Conservation (phyloP, 2,329 filamentous ascomycete species). For the Colletotrichum magnum region DNA sequence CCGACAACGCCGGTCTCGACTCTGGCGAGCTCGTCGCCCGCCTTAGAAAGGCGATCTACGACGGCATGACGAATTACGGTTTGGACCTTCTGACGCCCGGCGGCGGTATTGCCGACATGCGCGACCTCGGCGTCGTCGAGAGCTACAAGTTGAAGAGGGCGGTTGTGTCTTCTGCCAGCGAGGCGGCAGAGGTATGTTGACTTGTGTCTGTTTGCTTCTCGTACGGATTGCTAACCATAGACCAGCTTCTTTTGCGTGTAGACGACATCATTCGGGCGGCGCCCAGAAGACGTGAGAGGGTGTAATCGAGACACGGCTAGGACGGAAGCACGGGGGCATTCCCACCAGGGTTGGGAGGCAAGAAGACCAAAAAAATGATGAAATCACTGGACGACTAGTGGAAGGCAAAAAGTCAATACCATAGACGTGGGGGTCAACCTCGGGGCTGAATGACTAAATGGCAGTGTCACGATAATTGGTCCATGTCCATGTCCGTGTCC, state of each 20-base stretch:
- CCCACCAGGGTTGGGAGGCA: constrained; percentile 24
- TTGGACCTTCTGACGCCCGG: constrained; percentile 91
- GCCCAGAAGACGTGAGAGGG: constrained; percentile 84
- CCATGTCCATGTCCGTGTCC: background rate
- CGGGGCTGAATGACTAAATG: constrained; percentile 39
- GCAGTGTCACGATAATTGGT: constrained; percentile 31
- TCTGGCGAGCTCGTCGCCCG: constrained; percentile 94
- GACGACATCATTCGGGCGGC: constrained; percentile 98
- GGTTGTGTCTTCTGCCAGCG: constrained; percentile 96
- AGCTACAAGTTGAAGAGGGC: constrained; percentile 99
- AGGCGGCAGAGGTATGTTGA: constrained; percentile 89
- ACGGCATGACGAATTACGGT: constrained; percentile 92
- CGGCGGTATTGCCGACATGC: constrained; percentile 95
- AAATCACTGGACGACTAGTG: constrained; percentile 26
- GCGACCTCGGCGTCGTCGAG: constrained; percentile 94
- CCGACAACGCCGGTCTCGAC: constrained; percentile 97
- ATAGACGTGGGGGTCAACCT: constrained; percentile 37
- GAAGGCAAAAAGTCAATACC: constrained; percentile 37
- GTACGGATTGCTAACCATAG: background rate
- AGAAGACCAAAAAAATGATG: constrained; percentile 16
- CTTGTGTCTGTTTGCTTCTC: background rate
- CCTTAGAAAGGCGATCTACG: constrained; percentile 93
- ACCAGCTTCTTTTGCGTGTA: constrained; percentile 88
- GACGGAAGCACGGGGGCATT: constrained; percentile 29
- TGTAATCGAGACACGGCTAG: constrained; percentile 59